Percentiles rank a stretch among this genome's conserved stretches.
Conservation (phyloP, 2,329 filamentous ascomycete genomes). For the Pseudogymnoascus sp. region DNA sequence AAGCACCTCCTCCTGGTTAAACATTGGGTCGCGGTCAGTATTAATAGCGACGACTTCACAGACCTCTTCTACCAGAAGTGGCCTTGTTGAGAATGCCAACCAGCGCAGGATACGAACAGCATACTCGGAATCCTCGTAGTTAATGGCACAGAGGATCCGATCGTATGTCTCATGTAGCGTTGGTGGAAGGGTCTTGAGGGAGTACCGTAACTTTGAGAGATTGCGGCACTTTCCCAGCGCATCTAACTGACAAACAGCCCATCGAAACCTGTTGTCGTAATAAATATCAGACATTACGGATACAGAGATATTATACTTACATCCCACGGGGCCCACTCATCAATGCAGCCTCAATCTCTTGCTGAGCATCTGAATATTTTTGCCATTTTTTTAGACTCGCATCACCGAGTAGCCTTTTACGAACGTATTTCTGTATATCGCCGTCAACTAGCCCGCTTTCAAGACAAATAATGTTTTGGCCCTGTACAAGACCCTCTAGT, state of each 20-base stretch:
- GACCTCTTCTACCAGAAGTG: neutral
- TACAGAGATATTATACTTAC: slow-evolving; percentile 17
- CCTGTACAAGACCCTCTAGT: slow-evolving; percentile 13
- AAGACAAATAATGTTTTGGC: slow-evolving; percentile 16
- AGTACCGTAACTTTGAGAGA: slow-evolving; percentile 11
- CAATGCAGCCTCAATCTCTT: slow-evolving; percentile 19
- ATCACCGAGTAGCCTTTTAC: slow-evolving; percentile 15
- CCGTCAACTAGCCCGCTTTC: slow-evolving; percentile 16
- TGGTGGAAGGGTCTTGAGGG: slow-evolving; percentile 25
- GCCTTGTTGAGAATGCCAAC: slow-evolving; percentile 11
- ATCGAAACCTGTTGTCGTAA: slow-evolving; percentile 3
- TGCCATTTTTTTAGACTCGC: slow-evolving; percentile 22
- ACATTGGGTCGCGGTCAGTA: neutral
- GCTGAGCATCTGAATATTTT: slow-evolving; percentile 15
- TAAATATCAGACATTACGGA: neutral
- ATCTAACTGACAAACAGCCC: neutral
- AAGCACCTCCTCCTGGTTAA: neutral
- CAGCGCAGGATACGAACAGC: slow-evolving; percentile 17
- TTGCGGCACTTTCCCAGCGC: slow-evolving; percentile 13
- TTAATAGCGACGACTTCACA: slow-evolving; percentile 12
- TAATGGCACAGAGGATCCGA: slow-evolving; percentile 22
- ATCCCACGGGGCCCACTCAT: slow-evolving; percentile 24
- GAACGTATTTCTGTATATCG: slow-evolving; percentile 25
- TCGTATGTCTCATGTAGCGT: slow-evolving; percentile 25
- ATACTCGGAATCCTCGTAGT: slow-evolving; percentile 8